A percentile compares a stretch with the other conserved stretches of the same genome.
phyloP scores from a whole-genome alignment of 2,329 filamentous ascomycete species.

The Hymenoscyphus linearis region DNA sequence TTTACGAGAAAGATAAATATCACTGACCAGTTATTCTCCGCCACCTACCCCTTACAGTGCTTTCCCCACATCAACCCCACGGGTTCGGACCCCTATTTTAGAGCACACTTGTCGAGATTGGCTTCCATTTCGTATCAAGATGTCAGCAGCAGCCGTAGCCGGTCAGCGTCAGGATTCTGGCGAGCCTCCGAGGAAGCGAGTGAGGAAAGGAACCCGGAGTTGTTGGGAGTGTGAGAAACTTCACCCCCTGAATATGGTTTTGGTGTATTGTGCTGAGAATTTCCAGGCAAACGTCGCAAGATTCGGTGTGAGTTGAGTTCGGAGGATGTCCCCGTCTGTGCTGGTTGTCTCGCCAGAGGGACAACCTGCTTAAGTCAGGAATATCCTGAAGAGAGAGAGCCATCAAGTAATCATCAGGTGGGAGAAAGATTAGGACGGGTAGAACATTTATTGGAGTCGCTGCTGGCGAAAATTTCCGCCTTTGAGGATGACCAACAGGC shows the following conservation, averaged over 20 bases:
- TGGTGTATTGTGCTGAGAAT: constrained; percentile 7
- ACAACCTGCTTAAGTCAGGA: constrained; percentile 31
- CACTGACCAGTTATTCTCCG: background rate
- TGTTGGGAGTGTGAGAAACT: constrained; percentile 51
- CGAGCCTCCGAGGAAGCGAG: constrained; percentile 24
- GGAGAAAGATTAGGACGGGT: constrained; percentile 30
- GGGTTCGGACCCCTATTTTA: background rate
- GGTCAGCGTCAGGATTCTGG: background rate
- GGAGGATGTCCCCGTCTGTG: constrained; percentile 37
- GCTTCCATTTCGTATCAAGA: background rate
- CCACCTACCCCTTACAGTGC: background rate
- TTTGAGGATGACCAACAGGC: constrained; percentile 28
- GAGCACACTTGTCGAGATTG: background rate
- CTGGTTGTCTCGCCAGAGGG: constrained; percentile 40
- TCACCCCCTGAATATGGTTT: background rate
- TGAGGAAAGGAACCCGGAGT: constrained; percentile 47
- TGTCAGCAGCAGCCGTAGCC: background rate
- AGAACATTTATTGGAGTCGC: constrained; percentile 26
- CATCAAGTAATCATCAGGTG: constrained; percentile 23
- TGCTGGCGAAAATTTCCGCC: constrained; percentile 26
- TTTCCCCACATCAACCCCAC: background rate
- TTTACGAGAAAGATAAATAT: too few relatives aligned
- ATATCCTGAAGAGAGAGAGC: constrained; percentile 29
- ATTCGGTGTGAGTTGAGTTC: constrained; percentile 43
- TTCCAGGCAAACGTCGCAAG: constrained; percentile 41